Conservation (phyloP, 176 grass and related monocot species). For the Pharus latifolius region DNA sequence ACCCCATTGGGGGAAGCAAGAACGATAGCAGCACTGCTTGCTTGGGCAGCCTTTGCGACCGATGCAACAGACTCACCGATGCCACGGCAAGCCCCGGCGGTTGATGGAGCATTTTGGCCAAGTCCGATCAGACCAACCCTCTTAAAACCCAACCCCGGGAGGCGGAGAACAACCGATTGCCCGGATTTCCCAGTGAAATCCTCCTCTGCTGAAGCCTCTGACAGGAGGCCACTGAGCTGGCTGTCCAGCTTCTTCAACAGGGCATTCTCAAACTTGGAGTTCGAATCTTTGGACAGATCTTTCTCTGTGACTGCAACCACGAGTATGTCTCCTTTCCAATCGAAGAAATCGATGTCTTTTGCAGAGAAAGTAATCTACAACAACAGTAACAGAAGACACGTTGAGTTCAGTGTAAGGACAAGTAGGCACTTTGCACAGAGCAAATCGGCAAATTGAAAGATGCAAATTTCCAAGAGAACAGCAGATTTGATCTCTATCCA, state of each 20-base stretch:
- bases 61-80: conserved; percentile 68
- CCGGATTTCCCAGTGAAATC: conserved; percentile 84
- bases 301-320: conserved; percentile 78
- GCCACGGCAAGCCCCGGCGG: conserved; percentile 22
- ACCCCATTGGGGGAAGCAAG: conserved; percentile 48
- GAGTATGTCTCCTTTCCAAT: conserved; percentile 88
- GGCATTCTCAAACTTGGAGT: conserved; percentile 79
- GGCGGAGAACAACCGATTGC: conserved; percentile 67
- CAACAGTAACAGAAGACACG: background rate
- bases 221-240: conserved; percentile 62
- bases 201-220: conserved; percentile 63
- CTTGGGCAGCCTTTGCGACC: conserved; percentile 75
- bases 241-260: conserved; percentile 61
- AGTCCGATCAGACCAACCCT: conserved; percentile 71
- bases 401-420: background rate
- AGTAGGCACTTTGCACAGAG: background rate
- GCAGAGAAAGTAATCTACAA: conserved; percentile 60
- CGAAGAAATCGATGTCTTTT: conserved; percentile 60
- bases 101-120: conserved; percentile 51
- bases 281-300: conserved; percentile 60
- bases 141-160: conserved; percentile 73
- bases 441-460: background rate
- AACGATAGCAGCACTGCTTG: conserved; percentile 53
- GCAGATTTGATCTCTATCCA: conserved; percentile 12
- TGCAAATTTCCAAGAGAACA: background rate